Evolutionary conservation across 1,284 basidiomycete species (phyloP), one percentile per base, ranked within the genome.

Genomic region (Pholiota adiposa): DNA sequence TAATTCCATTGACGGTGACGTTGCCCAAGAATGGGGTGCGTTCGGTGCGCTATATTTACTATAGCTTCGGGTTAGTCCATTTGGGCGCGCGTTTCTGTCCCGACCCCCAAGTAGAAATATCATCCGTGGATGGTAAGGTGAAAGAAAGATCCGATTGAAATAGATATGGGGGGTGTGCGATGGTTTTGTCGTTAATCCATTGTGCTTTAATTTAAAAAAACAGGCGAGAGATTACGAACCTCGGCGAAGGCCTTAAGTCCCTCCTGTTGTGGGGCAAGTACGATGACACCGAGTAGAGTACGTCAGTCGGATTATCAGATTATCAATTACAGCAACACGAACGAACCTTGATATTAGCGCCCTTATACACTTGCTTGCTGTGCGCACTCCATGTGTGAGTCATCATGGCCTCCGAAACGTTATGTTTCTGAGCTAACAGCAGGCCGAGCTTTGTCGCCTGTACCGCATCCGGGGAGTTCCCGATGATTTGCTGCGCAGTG

Each of bases 391-490:
- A 72, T 7, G 82, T 70, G 56, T 88, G 87, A 0, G 76, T 75
- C 3, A 76, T 61, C 2, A 87, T 80, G 0, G 83, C 81, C 23
- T 85, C 81, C 31, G 89, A 83, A 43, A 86, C 75, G 54, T 82
- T 80, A 16, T 80, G 80, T 43, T 79, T 76, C 56, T 85, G 81
- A 4, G 84, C 75, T 2, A 89, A 70, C 19, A 90, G 59, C 14
- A 93, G 74, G 0, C 81, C 89, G 18, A 83, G 79, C 71, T 95
- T 96, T 8, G 92, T 90, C 51, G 86, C 83, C 64, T 90, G 87
- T 1, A 95, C 87, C 0, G 92, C 83, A 70, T 95, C 93, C 0
- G 94, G 93, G 3, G 91, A 93, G 69, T 91, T 91, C 18, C 73
- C 70, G 16, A 76, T 77, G 62, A 95, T 86, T 58, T 84, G 76